Percentiles rank a stretch among this genome's conserved stretches.
Conservation (phyloP, 768 basidiomycete species). For the Phanerodontia chrysosporium region DNA sequence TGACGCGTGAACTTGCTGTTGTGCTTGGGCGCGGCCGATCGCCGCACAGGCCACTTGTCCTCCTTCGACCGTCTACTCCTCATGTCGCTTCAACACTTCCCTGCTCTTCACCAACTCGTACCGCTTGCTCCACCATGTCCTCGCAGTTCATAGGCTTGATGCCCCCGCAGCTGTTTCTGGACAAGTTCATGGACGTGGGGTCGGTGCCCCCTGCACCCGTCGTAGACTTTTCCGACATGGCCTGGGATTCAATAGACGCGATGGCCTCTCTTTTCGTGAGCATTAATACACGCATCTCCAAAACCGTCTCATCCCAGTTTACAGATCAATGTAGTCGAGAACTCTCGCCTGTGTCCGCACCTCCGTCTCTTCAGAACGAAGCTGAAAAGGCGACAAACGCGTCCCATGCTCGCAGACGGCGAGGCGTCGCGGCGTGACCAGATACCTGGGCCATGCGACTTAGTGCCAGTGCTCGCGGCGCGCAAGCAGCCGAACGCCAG, state of each 20-base stretch:
- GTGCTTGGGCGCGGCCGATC: no score
- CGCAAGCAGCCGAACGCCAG: background rate
- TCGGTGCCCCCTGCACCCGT: background rate
- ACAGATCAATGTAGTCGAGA: background rate
- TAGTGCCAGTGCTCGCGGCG: background rate
- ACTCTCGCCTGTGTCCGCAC: background rate
- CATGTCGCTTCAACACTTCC: no score
- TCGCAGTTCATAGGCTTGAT: background rate
- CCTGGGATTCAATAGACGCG: background rate
- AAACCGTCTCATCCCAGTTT: background rate
- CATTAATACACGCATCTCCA: background rate
- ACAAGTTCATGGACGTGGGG: background rate
- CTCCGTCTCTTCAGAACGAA: background rate
- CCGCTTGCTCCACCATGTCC: no score
- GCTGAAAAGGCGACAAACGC: background rate
- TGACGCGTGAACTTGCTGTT: no score
- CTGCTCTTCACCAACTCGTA: no score
- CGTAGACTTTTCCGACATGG: background rate
- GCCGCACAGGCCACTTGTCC: no score
- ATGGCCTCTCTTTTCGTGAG: background rate
- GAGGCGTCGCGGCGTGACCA: background rate
- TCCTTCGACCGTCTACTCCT: no score
- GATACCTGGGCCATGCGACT: background rate
- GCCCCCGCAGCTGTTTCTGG: background rate
- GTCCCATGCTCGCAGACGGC: background rate